A percentile compares a stretch with the other conserved stretches of the same genome.
These are phyloP conservation scores for Cinnamomum chago DNA, from an alignment of 164 flowering plant genomes.

Conservation along the genomic window DNA sequence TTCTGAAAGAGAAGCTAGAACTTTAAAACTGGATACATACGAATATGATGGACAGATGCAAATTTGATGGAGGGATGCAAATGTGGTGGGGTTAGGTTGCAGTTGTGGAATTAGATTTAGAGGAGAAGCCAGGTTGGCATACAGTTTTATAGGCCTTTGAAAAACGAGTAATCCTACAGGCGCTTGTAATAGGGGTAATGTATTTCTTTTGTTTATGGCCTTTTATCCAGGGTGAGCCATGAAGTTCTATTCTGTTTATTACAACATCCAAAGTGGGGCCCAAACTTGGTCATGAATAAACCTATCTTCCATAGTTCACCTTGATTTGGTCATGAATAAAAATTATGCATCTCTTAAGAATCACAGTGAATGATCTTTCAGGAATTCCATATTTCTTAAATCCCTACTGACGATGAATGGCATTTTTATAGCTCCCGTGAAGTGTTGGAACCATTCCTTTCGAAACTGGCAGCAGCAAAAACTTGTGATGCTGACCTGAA, in stretches of 20 bases:
- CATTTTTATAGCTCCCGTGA: conserved; percentile 37
- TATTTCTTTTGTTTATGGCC: not conserved
- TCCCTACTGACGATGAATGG: conserved; percentile 17
- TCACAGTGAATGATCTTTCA: conserved; percentile 2
- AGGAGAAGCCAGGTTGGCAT: too few species aligned
- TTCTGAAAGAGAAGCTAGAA: too few species aligned
- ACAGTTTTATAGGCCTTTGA: not conserved
- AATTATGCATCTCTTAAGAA: not conserved
- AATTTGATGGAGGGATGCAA: too few species aligned
- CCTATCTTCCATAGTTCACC: not conserved
- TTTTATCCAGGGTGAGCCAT: not conserved
- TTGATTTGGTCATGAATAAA: not conserved
- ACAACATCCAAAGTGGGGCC: not conserved
- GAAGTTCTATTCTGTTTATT: not conserved
- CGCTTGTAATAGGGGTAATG: not conserved
- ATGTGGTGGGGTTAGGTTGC: too few species aligned
- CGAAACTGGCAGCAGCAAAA: conserved; percentile 29
- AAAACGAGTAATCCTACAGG: not conserved
- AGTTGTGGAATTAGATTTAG: too few species aligned
- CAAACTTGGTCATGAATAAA: not conserved
- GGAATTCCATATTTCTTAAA: conserved; percentile 1
- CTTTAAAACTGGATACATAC: too few species aligned
- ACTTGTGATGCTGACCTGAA: conserved; percentile 32
- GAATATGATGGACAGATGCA: too few species aligned
- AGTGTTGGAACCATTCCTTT: conserved; percentile 36